Base-by-base conservation (phyloP, 805 yeast genomes). In the Saturnispora mendoncae region DNA sequence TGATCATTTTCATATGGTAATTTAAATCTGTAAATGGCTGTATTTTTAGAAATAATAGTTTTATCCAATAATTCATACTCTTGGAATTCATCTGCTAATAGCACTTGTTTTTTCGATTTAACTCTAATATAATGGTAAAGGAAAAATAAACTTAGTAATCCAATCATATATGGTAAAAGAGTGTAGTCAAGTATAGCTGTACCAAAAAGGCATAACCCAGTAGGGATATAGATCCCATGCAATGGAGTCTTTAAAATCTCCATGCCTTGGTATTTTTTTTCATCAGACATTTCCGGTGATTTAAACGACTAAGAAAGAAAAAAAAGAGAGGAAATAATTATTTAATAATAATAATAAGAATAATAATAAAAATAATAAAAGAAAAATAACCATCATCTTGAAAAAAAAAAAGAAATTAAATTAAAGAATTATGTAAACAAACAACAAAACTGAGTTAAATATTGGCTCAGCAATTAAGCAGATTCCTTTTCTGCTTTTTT, bases 181-280 rank as follows among this genome's bases (percentile, higher is more conserved):
- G 65, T 64, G 46, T 58, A 67, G 37, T 74, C 71, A 43, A 78
- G 65, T 50, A 82, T 67, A 18, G 65, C 57, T 4, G 78, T 69
- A 28, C 94, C 94, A 25, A 70, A 67, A 6, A 80, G 32, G 36
- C 82, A 68, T 39, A 84, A 67, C 2, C 66, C 74, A 20, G 72
- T 60, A 5, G 94, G 94, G 49, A 84, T 82, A 55, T 74, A 76
- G 38, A 84, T 73, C 15, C 88, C 86, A 53, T 84, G 94, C 33
- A 83, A 59, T 5, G 88, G 87, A 41, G 79, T 74, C 53, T 79
- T 76, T 44, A 80, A 65, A 34, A 81, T 62, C 40, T 76, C 77
- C 48, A 72, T 42, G 4, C 50, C 50, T 39, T 42, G 7, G 35
- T 32, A 43, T 9, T 44, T 15, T 29, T 47, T 47, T n/a, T 19